These are phyloP conservation scores for Vicia villosa DNA, from an alignment of 306 rosid genomes.

Conservation along the genomic window DNA sequence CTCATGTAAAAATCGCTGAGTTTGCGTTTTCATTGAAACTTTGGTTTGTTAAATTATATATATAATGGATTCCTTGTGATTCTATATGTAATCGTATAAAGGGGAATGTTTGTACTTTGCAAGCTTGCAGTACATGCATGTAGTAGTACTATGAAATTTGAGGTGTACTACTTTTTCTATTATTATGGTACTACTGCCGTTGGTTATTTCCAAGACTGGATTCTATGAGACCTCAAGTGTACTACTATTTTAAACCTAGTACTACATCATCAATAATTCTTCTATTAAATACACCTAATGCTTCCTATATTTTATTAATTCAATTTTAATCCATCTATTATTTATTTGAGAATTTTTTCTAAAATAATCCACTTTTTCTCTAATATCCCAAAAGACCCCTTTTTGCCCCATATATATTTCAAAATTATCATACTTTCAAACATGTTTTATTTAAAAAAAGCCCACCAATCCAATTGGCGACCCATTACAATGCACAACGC, in stretches of 20 bases:
- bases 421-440: no score
- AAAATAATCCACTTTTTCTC: no score
- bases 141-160: constrained; percentile 38
- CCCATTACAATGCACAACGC: no score
- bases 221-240: constrained; percentile 18
- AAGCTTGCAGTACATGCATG: constrained; percentile 41
- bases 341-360: no score
- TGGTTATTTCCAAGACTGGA: neutral
- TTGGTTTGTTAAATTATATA: neutral
- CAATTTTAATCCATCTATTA: no score
- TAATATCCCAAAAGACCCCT: no score
- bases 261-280: neutral
- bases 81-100: constrained; percentile 27
- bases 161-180: constrained; percentile 31
- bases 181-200: constrained; percentile 15
- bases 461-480: no score
- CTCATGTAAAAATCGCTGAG: neutral
- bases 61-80: neutral
- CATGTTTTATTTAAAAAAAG: no score
- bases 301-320: neutral
- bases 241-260: constrained; percentile 22
- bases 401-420: no score
- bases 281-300: neutral
- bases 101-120: constrained; percentile 15
- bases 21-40: neutral